phyloP scores from a whole-genome alignment of 352 stramenopile genomes.

The Globisporangium barbulae region DNA sequence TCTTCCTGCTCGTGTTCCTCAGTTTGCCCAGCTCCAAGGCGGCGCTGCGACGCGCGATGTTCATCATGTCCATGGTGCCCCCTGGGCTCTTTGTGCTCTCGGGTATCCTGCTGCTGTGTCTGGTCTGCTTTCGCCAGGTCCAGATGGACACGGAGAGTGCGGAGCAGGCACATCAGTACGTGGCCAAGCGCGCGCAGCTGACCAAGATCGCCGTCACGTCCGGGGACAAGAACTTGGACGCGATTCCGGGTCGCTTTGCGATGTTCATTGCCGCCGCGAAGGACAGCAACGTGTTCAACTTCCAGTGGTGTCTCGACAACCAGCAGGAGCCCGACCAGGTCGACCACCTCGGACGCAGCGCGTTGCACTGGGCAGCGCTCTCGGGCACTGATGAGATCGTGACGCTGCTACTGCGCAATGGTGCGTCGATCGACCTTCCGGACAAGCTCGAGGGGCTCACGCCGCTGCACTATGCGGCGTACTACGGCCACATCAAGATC shows the following conservation, averaged over 20 bases:
- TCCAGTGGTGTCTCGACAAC: slow-evolving; percentile 55
- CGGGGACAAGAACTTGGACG: slow-evolving; percentile 20
- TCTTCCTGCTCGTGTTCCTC: slow-evolving; percentile 56
- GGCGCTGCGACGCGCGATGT: slow-evolving; percentile 27
- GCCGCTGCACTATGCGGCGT: slow-evolving; percentile 69
- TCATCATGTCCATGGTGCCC: slow-evolving; percentile 46
- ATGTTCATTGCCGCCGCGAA: slow-evolving; percentile 61
- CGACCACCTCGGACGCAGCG: slow-evolving; percentile 57
- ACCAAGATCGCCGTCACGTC: slow-evolving; percentile 58
- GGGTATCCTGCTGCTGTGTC: slow-evolving; percentile 29
- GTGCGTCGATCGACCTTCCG: slow-evolving; percentile 57
- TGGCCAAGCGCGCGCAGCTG: slow-evolving; percentile 32
- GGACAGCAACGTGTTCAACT: slow-evolving; percentile 38
- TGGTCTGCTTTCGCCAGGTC: slow-evolving; percentile 58
- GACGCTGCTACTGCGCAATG: slow-evolving; percentile 56
- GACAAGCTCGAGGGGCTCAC: slow-evolving; percentile 55
- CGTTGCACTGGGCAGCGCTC: slow-evolving; percentile 64
- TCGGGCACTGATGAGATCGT: slow-evolving; percentile 59
- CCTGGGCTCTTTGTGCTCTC: slow-evolving; percentile 35
- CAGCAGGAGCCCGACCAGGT: slow-evolving; percentile 60
- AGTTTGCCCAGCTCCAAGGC: slow-evolving; percentile 27
- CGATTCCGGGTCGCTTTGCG: slow-evolving; percentile 50
- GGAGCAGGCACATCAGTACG: slow-evolving; percentile 51
- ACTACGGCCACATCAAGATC: slow-evolving; percentile 74
- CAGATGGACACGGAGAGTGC: slow-evolving; percentile 52